Conservation (phyloP, 2,329 filamentous ascomycete genomes). For the Pseudogymnoascus sp. region DNA sequence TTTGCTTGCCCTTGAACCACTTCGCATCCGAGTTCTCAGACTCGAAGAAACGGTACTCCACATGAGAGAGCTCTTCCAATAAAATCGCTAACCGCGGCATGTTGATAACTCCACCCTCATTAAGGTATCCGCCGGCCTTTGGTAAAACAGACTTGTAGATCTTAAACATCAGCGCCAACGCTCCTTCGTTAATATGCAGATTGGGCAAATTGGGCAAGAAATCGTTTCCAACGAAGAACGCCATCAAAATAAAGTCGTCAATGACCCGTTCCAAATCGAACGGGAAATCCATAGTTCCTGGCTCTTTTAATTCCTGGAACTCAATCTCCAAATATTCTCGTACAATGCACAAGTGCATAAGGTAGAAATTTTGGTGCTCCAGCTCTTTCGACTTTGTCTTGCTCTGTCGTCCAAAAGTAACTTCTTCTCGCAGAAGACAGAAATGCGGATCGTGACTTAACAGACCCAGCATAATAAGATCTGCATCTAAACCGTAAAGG, state of each 20-base stretch:
- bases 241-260: conserved; percentile 99
- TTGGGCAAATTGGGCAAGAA: conserved; percentile 95
- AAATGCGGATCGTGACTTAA: conserved; percentile 98
- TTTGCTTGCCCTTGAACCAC: conserved; percentile 85
- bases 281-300: conserved; percentile 62
- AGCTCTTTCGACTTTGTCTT: conserved; percentile 85
- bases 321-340: conserved; percentile 94
- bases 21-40: conserved; percentile 77
- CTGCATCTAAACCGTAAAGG: conserved; percentile 92
- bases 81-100: conserved; percentile 69
- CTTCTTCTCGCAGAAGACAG: conserved; percentile 91
- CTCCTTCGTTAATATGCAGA: conserved; percentile 96
- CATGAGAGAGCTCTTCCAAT: conserved; percentile 74
- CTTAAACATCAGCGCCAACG: conserved; percentile 92
- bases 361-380: conserved; percentile 97
- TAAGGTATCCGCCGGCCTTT: conserved; percentile 86
- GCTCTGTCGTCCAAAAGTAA: conserved; percentile 85
- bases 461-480: conserved; percentile 96
- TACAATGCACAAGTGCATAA: conserved; percentile 95
- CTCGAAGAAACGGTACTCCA: conserved; percentile 91
- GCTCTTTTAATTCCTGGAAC: conserved; percentile 81
- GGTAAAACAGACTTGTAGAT: conserved; percentile 89
- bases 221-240: conserved; percentile 98
- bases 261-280: conserved; percentile 96
- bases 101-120: conserved; percentile 89